Conservation (phyloP, 192 early-diverging fungal genomes). For the Backusella circina region DNA sequence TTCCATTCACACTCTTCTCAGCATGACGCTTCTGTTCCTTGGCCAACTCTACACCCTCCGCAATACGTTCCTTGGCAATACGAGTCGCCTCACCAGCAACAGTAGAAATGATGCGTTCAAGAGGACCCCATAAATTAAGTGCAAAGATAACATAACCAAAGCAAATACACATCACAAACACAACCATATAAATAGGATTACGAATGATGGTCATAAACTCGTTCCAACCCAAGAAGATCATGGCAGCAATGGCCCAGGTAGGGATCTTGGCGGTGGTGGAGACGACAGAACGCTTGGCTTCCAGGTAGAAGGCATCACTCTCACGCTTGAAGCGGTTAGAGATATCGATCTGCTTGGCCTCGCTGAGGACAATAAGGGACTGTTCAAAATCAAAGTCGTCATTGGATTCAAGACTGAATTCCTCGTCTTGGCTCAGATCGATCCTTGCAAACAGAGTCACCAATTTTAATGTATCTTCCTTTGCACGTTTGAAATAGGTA, state of each 20-base stretch:
- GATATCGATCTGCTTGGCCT: slow-evolving; percentile 65
- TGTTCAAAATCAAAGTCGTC: slow-evolving; percentile 58
- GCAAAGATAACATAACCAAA: slow-evolving; percentile 59
- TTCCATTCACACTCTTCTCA: background rate
- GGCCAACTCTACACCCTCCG: slow-evolving; percentile 26
- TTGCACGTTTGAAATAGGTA: slow-evolving; percentile 70
- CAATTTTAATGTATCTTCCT: slow-evolving; percentile 63
- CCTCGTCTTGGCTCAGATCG: slow-evolving; percentile 44
- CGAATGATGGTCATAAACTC: slow-evolving; percentile 83
- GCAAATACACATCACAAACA: slow-evolving; percentile 53
- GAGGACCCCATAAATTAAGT: slow-evolving; percentile 65
- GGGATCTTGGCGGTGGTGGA: slow-evolving; percentile 84
- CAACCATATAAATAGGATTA: slow-evolving; percentile 82
- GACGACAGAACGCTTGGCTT: slow-evolving; percentile 95
- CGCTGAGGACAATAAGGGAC: slow-evolving; percentile 59
- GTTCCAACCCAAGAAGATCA: slow-evolving; percentile 92
- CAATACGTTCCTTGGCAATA: slow-evolving; percentile 27
- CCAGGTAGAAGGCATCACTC: slow-evolving; percentile 87
- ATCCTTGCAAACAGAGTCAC: slow-evolving; percentile 73
- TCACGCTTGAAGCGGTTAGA: slow-evolving; percentile 82
- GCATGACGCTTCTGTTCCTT: slow-evolving; percentile 14
- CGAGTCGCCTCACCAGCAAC: slow-evolving; percentile 39
- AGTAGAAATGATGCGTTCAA: slow-evolving; percentile 42
- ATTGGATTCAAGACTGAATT: slow-evolving; percentile 32
- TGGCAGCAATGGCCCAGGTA: slow-evolving; percentile 75